Evolutionary conservation across 225 moss, liverwort and hornwort species (phyloP), one percentile per base, ranked within the genome.

Genomic region (Ulota crispa): DNA sequence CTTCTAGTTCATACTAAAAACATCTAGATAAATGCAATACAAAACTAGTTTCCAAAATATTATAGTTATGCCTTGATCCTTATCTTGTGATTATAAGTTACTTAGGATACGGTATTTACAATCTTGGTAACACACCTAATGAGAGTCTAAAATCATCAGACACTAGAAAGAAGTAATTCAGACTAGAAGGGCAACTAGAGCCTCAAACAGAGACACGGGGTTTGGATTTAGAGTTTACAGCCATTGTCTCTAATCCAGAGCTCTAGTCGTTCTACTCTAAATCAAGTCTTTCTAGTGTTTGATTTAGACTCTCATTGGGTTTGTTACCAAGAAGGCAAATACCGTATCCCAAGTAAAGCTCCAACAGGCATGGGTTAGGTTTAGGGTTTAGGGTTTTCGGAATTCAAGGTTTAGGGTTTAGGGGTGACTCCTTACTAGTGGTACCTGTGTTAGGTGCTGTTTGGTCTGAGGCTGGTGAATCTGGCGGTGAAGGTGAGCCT

Each of bases 381-480:
- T 8, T 8, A 8, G 37, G 12, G 2, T 12, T 12, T 14, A 45
- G 14, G 45, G 9, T 9, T 14, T 45, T 4, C 3, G 13, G 43
- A 26, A 52, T 50, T 39, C n/a, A n/a, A 39, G 39, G 37, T 41
- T 42, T 42, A 12, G 43, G 50, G 50, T 50, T 50, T 18, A 37
- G 11, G 43, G 43, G 16, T 24, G 45, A 18, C 16, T 63, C 8
- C 30, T 3, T 3, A 56, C 80, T 64, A 32, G 26, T 15, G 43
- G 23, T 87, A 88, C 86, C 88, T 84, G 84, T 31, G 27, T 80
- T 90, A 8, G 60, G 24, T 56, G 77, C 28, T 27, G 79, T 27
- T 79, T 82, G 85, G 60, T 66, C 57, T 4, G 47, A 70, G 71
- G 68, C 21, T 65, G 85, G 71, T 55, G 81, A 2, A 41, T 64